phyloP scores from a whole-genome alignment of 1,284 basidiomycete species.

The Microbotryum saponariae region DNA sequence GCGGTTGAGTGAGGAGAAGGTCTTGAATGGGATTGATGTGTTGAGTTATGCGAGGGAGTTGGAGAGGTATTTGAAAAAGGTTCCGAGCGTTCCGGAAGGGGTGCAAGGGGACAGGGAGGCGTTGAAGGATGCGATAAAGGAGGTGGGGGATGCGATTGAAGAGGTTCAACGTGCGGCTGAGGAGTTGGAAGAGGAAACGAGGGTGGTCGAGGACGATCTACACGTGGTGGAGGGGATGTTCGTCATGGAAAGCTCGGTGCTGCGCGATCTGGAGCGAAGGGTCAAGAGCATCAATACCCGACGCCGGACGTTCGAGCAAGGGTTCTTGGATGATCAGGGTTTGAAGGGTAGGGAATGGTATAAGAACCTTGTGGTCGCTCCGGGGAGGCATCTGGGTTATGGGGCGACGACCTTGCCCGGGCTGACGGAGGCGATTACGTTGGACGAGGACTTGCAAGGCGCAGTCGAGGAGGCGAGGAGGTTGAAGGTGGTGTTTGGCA shows the following conservation, averaged over 20 bases:
- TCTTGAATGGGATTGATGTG: constrained; percentile 35
- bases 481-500: constrained; percentile 14
- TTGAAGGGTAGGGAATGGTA: constrained; percentile 46
- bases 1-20: constrained; percentile 54
- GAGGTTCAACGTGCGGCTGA: too few species aligned
- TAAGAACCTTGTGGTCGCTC: constrained; percentile 71
- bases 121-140: constrained; percentile 53
- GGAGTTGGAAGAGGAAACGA: too few species aligned
- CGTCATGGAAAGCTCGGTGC: too few species aligned
- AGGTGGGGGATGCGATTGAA: too few species aligned
- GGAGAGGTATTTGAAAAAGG: background rate
- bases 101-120: constrained; percentile 6
- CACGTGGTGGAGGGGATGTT: too few species aligned
- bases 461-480: constrained; percentile 10
- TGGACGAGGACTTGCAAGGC: constrained; percentile 32
- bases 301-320: constrained; percentile 67
- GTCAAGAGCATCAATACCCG: constrained; percentile 63
- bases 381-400: constrained; percentile 51
- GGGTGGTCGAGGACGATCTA: too few species aligned
- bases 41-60: background rate
- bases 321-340: constrained; percentile 73
- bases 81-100: constrained; percentile 37
- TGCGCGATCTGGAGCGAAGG: constrained; percentile 36
- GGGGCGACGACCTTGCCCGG: constrained; percentile 43
- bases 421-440: constrained; percentile 40